Conservation (phyloP, 108 stramenopile species). For the Mayamaea pseudoterrestris region DNA sequence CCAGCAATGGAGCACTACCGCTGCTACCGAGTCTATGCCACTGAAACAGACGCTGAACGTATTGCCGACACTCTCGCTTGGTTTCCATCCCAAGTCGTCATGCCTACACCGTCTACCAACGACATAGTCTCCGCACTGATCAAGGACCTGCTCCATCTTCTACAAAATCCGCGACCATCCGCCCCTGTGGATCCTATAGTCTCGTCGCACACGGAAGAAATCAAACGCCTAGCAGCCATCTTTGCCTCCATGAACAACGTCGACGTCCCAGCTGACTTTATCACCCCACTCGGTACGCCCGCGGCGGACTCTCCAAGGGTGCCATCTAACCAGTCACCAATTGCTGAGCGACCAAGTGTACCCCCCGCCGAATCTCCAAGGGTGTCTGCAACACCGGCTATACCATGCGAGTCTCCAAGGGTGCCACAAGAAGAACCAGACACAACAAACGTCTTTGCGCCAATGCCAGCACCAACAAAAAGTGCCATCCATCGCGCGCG, state of each 20-base stretch:
- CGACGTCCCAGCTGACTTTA: neutral
- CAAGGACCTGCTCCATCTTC: neutral
- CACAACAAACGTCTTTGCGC: too few relatives aligned
- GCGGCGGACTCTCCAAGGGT: too few relatives aligned
- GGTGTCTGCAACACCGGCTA: neutral
- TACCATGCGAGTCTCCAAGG: neutral
- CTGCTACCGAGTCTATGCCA: constrained; percentile 3
- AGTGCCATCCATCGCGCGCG: too few relatives aligned
- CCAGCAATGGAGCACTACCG: constrained; percentile 20
- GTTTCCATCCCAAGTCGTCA: constrained; percentile 4
- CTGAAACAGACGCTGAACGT: constrained; percentile 2
- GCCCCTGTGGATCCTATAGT: neutral
- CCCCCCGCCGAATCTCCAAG: neutral
- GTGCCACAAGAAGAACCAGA: neutral
- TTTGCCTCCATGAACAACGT: too few relatives aligned
- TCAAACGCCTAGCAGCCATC: neutral
- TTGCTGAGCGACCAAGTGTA: too few relatives aligned
- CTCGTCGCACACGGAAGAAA: neutral
- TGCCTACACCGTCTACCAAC: constrained; percentile 1
- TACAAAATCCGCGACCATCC: neutral
- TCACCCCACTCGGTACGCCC: neutral
- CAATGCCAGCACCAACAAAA: too few relatives aligned
- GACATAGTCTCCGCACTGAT: neutral
- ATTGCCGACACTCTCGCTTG: constrained; percentile 27
- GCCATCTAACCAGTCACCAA: too few relatives aligned